phyloP scores from a whole-genome alignment of 345 rosid genomes.

The Mallotus nudiflorus region DNA sequence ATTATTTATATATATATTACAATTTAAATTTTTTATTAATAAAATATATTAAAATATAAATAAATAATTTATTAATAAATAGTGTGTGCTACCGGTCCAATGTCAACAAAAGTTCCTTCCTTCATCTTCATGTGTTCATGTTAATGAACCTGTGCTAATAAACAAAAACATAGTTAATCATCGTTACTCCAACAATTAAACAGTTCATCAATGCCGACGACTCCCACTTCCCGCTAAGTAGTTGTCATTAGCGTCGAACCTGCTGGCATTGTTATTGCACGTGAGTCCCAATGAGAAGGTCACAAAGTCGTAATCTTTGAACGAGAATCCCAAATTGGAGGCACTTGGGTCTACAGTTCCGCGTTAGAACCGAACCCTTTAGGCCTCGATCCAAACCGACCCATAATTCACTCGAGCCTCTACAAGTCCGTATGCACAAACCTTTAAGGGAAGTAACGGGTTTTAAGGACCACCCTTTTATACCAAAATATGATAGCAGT shows the following conservation, averaged over 20 bases:
- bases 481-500: constrained; percentile 23
- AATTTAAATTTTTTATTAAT: no score
- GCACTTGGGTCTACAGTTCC: constrained; percentile 73
- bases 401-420: constrained; percentile 62
- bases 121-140: no score
- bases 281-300: constrained; percentile 78
- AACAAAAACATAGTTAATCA: no score
- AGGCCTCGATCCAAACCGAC: constrained; percentile 57
- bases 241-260: constrained; percentile 88
- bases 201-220: constrained; percentile 35
- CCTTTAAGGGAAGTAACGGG: constrained; percentile 87
- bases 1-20: no score
- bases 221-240: constrained; percentile 53
- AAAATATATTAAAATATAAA: no score
- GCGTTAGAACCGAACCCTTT: constrained; percentile 63
- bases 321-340: constrained; percentile 61
- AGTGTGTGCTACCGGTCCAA: no score
- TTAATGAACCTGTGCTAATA: no score
- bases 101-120: no score
- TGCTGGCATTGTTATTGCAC: constrained; percentile 71
- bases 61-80: no score
- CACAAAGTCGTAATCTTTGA: constrained; percentile 78
- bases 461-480: constrained; percentile 65
- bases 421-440: constrained; percentile 84
- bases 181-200: no score